Base-by-base conservation (phyloP, 805 yeast species). In the Yamadazyma philogaea region DNA sequence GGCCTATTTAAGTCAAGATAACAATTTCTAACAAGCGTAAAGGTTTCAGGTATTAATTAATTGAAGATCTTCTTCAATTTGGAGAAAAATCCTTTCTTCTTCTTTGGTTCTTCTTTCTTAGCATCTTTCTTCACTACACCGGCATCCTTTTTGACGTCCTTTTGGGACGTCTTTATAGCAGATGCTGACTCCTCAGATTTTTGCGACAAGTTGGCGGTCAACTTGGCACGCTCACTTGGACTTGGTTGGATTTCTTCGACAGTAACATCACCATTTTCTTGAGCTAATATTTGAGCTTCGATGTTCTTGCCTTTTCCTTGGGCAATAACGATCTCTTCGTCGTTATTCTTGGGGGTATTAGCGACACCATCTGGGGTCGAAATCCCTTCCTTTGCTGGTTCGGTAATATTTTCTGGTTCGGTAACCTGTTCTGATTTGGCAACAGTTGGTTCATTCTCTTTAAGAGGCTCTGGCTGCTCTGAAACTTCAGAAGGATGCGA, bases 211-310 rank as follows among this genome's bases (percentile, higher is more conserved):
- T 43, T 47, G 19, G 69, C 73, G 19, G 66, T 58, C 44, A 67
- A 60, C 50, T 58, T 56, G 34, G 57, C 60, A 30, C 64, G 66
- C 54, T 70, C 72, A 21, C 66, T 58, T 22, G 56, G 61, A 28
- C 70, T 64, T 16, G 74, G 74, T 51, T 66, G 55, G 50, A 70
- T 61, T 52, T 70, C 72, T 54, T 69, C 74, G 30, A 69, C 59
- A 21, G 63, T 57, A 12, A 64, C 67, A 32, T 61, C 65, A 30
- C 63, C 65, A 26, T 60, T 60, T 49, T 59, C 69, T 40, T 57
- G 55, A 36, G 70, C 68, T 30, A 55, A 57, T 39, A 68, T 56
- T 34, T 62, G 65, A 35, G 63, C 59, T 43, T 60, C 68, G 38
- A 65, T 55, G 24, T 61, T 64, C 30, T 57, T 44, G 34, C 57